Evolutionary conservation across 768 basidiomycete species (phyloP), one percentile per base, ranked within the genome.

Genomic region (Boletus huronensis): DNA sequence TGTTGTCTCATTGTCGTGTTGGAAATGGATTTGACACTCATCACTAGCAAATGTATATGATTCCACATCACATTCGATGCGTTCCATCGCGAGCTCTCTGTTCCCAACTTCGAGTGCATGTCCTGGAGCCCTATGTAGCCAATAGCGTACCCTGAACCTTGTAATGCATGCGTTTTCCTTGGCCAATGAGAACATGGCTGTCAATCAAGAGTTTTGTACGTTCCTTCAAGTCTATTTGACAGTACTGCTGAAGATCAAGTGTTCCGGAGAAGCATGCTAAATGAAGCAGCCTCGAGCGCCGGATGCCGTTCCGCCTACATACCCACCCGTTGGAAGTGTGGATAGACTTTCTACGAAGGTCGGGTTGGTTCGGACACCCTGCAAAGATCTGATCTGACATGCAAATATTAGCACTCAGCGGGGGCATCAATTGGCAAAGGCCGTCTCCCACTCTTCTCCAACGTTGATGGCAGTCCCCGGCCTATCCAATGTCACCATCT

Each of bases 401-500:
- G 52, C n/a, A 55, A 59, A 54, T 46, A 58, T 50, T 50, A 54
- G 40, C 40, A 51, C 39, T 53, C 57, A 45, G 58, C 50, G 13
- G n/a, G 16, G 2, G 1, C 23, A 29, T 23, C 28, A 19, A 7
- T 36, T 36, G 17, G 9, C 19, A 38, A 29, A 45, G 50, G 21
- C 34, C 53, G 25, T 50, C 53, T 19, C 39, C 57, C 53, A n/a
- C 60, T 42, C 56, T 49, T 29, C 53, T 42, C 48, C 51, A 39
- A 44, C 13, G 57, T 64, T 60, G 61, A 70, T 72, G 66, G 57
- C 62, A 35, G 57, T 53, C 56, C 46, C 57, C 2, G 56, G 56
- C 23, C 56, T 61, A 36, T 69, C 64, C 63, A 70, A 72, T 54
- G 72, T 75, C 60, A 89, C 88, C 50, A 83, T 91, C 57, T 76